A percentile compares a stretch with the other conserved stretches of the same genome.
These are phyloP conservation scores for Spathaspora hagerdaliae DNA, from an alignment of 805 yeast species.

Conservation along the genomic window DNA sequence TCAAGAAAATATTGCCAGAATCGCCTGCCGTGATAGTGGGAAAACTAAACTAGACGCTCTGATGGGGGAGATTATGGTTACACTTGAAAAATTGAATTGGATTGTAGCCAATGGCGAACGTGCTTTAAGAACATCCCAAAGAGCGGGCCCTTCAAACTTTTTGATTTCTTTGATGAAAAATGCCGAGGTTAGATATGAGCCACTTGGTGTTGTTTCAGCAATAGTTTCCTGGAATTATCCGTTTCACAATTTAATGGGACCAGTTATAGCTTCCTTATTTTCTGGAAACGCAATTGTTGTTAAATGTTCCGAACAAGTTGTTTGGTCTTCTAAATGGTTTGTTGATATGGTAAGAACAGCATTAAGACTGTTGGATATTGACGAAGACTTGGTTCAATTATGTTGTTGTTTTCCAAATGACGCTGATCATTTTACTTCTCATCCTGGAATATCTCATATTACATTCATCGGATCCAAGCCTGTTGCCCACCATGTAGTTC, in stretches of 20 bases:
- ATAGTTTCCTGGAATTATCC: constrained; percentile 98
- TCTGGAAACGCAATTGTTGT: constrained; percentile 90
- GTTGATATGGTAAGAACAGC: constrained; percentile 68
- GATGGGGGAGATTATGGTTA: constrained; percentile 94
- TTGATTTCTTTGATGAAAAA: constrained; percentile 80
- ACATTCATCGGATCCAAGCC: constrained; percentile 96
- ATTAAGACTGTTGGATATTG: constrained; percentile 66
- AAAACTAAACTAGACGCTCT: constrained; percentile 94
- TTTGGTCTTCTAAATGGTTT: constrained; percentile 88
- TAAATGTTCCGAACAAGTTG: constrained; percentile 93
- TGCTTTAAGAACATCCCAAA: constrained; percentile 61
- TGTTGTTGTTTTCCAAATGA: constrained; percentile 86
- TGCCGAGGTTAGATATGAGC: constrained; percentile 92
- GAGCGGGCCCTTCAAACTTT: constrained; percentile 85
- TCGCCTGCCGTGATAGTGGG: constrained; percentile 96
- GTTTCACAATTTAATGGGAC: constrained; percentile 90
- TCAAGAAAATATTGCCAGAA: constrained; percentile 82
- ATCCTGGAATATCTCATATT: constrained; percentile 77
- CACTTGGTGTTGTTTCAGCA: constrained; percentile 84
- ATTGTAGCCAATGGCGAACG: constrained; percentile 75
- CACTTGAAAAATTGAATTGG: constrained; percentile 92
- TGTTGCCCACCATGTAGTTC: constrained; percentile 84
- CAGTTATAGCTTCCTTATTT: constrained; percentile 81
- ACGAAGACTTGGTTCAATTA: constrained; percentile 81
- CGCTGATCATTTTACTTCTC: constrained; percentile 82